Base-by-base conservation (phyloP, 2,329 filamentous ascomycete genomes). In the Penicillium sp. region DNA sequence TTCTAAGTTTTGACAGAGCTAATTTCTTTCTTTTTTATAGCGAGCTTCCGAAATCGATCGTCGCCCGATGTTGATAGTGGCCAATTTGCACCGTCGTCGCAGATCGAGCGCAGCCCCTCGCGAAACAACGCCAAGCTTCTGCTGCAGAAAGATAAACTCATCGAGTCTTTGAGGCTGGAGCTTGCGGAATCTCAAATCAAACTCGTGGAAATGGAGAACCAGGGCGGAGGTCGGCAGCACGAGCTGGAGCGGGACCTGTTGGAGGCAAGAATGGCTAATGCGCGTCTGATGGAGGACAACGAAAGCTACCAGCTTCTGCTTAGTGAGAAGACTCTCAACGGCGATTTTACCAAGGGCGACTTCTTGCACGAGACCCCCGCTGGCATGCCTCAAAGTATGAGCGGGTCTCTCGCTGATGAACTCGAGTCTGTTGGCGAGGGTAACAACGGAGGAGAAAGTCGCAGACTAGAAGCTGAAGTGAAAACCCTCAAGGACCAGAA, bases 271-370 rank as follows among this genome's bases (percentile, higher is more conserved):
- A 94, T 97, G 88, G 89, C 91, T 63, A 99, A 97, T 69, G 94
- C 94, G 57, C 85, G 92, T 47, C 79, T 99, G 61, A 94, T 97
- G 89, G 94, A 99, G 75, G 94, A 99, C 74, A 97, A 97, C 67
- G 94, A 99, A 75, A 96, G 91, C 75, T 99, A 96, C 74, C 93
- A 97, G 74, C 83, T 97, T 38, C 84, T 99, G 18, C 84, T 99
- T 23, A 91, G 91, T 68, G 92, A 97, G 73, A 93, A 91, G 80
- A 97, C 94, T 1, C 82, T 99, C 58, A 96, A 95, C 69, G 94
- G 94, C 28, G 93, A 97, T 69, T 93, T 97, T 70, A 83, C 83
- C 66, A 91, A 88, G 68, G 88, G 83, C 65, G 89, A 93, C 67
- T 91, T 96, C 71, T 85, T 90, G 77, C 88, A 80, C 56, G 73